Conservation (phyloP, 2,329 filamentous ascomycete genomes). For the Cladosporium sp. region DNA sequence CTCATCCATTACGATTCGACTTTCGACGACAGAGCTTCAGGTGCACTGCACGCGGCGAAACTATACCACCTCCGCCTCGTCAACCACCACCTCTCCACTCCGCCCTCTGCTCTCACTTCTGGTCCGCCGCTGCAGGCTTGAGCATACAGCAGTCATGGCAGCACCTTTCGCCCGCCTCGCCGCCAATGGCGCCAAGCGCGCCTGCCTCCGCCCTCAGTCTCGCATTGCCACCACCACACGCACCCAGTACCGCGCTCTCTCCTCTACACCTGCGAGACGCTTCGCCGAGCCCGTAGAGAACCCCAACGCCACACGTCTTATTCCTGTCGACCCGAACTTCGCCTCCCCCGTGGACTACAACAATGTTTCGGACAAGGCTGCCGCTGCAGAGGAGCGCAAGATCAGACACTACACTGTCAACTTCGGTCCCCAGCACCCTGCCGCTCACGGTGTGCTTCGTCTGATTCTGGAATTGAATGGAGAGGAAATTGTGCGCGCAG, state of each 20-base stretch:
- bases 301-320: constrained; percentile 56
- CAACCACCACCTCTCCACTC: constrained; percentile 18
- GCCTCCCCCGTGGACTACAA: constrained; percentile 45
- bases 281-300: constrained; percentile 54
- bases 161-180: constrained; percentile 67
- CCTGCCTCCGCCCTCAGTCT: constrained; percentile 55
- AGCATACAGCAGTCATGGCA: constrained; percentile 54
- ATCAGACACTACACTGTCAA: constrained; percentile 99
- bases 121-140: constrained; percentile 4
- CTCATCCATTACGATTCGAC: not conserved
- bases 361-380: constrained; percentile 42
- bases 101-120: not conserved
- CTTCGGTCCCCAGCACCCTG: constrained; percentile 97
- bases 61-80: constrained; percentile 4
- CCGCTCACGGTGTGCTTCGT: constrained; percentile 94
- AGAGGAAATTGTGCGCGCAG: constrained; percentile 93
- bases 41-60: constrained; percentile 1
- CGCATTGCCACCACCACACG: constrained; percentile 33
- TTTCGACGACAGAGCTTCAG: not conserved
- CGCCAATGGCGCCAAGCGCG: constrained; percentile 62
- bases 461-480: constrained; percentile 96
- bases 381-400: constrained; percentile 63
- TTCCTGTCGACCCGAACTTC: constrained; percentile 64
- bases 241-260: constrained; percentile 55
- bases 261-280: constrained; percentile 59